phyloP scores from a whole-genome alignment of 1,139 yeast genomes.

The Scheffersomyces stambukii region DNA sequence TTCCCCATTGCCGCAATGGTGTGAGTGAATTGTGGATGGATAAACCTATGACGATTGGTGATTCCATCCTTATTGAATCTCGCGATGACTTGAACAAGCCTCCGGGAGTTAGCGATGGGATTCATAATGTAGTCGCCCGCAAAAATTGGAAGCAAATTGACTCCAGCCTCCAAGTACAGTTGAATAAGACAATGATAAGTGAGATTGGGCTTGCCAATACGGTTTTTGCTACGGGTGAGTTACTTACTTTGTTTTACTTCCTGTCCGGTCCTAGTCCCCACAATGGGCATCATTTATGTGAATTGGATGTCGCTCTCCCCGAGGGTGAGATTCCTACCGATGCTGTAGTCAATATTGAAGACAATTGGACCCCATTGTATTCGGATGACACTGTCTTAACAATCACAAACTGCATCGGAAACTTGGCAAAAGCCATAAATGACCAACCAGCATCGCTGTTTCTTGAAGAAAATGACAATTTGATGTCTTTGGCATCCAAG shows the following conservation, averaged over 20 bases:
- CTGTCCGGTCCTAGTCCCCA: slow-evolving; percentile 14
- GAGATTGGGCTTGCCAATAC: slow-evolving; percentile 36
- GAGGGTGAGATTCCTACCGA: slow-evolving; percentile 16
- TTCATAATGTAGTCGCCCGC: slow-evolving; percentile 27
- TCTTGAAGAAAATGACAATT: slow-evolving; percentile 38
- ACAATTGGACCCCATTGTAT: slow-evolving; percentile 34
- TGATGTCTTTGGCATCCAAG: slow-evolving; percentile 43
- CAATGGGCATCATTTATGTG: slow-evolving; percentile 31
- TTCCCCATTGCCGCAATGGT: slow-evolving; percentile 38
- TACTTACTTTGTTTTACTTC: slow-evolving; percentile 37
- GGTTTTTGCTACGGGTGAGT: slow-evolving; percentile 32
- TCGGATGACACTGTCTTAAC: slow-evolving; percentile 16
- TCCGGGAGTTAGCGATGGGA: slow-evolving; percentile 30
- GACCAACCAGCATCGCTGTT: slow-evolving; percentile 47
- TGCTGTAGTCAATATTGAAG: slow-evolving; percentile 12
- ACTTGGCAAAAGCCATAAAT: slow-evolving; percentile 48
- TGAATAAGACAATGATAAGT: slow-evolving; percentile 15
- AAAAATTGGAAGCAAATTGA: slow-evolving; percentile 38
- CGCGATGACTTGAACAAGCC: slow-evolving; percentile 19
- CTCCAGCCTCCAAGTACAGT: slow-evolving; percentile 19
- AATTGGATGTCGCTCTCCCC: slow-evolving; percentile 24
- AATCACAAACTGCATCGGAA: slow-evolving; percentile 46
- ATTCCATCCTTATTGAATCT: slow-evolving; percentile 18
- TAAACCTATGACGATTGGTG: slow-evolving; percentile 19
- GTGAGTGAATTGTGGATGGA: slow-evolving; percentile 48